Evolutionary conservation across 1,284 basidiomycete genomes (phyloP), one percentile per base, ranked within the genome.

Genomic region (Mycena sp.): DNA sequence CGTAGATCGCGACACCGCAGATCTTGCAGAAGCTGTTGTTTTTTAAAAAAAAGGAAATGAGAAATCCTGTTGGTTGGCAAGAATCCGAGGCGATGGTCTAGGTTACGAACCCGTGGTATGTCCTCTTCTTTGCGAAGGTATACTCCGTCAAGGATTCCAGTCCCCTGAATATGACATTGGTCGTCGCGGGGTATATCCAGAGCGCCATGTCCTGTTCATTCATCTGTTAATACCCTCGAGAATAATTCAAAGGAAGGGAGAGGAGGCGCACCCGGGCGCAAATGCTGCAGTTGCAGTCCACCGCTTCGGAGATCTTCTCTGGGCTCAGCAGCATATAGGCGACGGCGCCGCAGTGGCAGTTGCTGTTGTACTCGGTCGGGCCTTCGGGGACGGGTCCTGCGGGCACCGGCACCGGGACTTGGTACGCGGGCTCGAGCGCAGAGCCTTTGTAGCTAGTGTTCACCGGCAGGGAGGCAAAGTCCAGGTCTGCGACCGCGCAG

Each of bases 1-100:
- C 53, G 41, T 55, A 55, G 11, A 55, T 19, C 28, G 53, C 40
- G 25, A 55, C 53, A 25, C 53, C 53, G 25, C 53, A 55, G 38
- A 28, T 4, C 32, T 55, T 55, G 40, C 53, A 55, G 26, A 55
- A 55, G 14, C 53, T 55, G 19, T 41, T 19, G 40, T 17, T 16
- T 16, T 10, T 37, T 16, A 37, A 16, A 10, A 16, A 41, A 7
- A 51, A 28, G 32, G 23, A 28, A 26, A 10, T 41, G 35, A 38
- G 35, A 6, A 35, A 5, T 35, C 17, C 16, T 35, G 7, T 52
- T 17, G n/a, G 29, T 10, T 17, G n/a, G 29, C 19, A 29, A 10
- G 19, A 30, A 17, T 38, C 14, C 25, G 51, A 10, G 32, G 25
- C 14, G 23, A 44, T 23, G 16, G n/a, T 25, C 43, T n/a, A 25